Base-by-base conservation (phyloP, 2,329 filamentous ascomycete genomes). In the Aspergillus pseudotamarii region DNA sequence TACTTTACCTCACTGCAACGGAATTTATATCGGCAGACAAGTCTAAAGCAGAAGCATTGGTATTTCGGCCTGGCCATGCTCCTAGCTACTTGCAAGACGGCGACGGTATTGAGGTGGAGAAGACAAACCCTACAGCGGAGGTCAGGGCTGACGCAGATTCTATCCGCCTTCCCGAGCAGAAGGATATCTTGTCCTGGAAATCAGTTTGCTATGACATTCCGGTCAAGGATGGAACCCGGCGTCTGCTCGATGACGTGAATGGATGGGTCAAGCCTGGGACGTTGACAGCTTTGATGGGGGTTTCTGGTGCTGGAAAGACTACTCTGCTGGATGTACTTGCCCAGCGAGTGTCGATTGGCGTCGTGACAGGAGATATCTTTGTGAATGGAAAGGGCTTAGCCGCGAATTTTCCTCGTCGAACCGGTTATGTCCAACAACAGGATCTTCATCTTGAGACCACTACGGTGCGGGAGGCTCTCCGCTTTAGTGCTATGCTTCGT, bases 151-250 rank as follows among this genome's bases (percentile, higher is more conserved):
- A 81, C 2, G 23, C 45, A 23, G 30, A 58, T 65, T 71, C 36
- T 85, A 61, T 88, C 59, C 83, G 85, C 68, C 82, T 82, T 65
- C 55, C 58, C 8, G 21, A 48, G 65, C 88, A 91, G 73, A 91
- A 85, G 2, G 90, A 90, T 19, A 86, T 93, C 61, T 94, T 95
- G 80, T 89, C 91, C 71, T 96, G 92, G 92, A 85, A 88, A 66
- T 84, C 93, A 68, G 88, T 96, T 0, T 92, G 88, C 77, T 96
- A 91, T 69, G 88, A 91, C 63, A 89, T 92, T 75, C 85, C 85
- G 67, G 91, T 95, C 77, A 94, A 94, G 80, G 83, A 83, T 10
- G 87, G 92, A 68, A 79, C 83, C 1, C 85, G 92, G 12, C 86
- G 89, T 36, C 89, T 63, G 4, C 73, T 86, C 3, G 81, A 86